Base-by-base conservation (phyloP, 441 rosid species). In the Hura crepitans region DNA sequence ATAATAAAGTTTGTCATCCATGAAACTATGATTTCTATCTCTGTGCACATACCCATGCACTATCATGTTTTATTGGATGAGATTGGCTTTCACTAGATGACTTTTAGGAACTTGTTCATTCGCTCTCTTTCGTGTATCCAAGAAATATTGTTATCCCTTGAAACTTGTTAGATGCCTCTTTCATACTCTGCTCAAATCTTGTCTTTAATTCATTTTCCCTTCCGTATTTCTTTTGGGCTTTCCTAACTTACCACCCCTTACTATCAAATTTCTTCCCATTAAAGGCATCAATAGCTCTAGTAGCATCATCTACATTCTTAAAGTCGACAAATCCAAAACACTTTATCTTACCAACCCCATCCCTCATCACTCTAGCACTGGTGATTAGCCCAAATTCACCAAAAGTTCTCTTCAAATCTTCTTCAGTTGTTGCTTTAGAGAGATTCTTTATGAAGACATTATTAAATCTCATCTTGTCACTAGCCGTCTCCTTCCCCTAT, bases 381-480 rank as follows among this genome's bases (percentile, higher is more conserved):
- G 88, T 89, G 25, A 89, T 84, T 39, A 75, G 49, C 62, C 97
- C 96, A 81, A 73, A 92, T 82, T 90, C 91, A 39, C 87, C 86
- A 75, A 92, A 92, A 73, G 43, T 45, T 53, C 81, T 86, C 74
- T 69, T 84, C 81, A 92, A 73, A 64, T 87, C 88, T 43, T 92
- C 96, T 45, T 90, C 97, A 50, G 77, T 81, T 2, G 88, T 87
- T 25, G 81, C 56, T 50, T 92, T 96, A 0, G 93, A 76, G n/a
- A 90, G 84, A 83, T 90, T 90, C 84, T 89, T 92, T 62, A 92
- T 90, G 80, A 79, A 92, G 35, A 92, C 90, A 59, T 90, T 92
- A 78, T 87, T 90, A 80, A 92, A 90, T 66, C 69, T 86, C 15
- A 79, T 68, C 61, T 79, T 81, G 75, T 69, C 85, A 43, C 63